These are phyloP conservation scores for peach (Prunus persica) DNA, from an alignment of 306 rosid species.

Conservation along the genomic window Prunus_persica_NCBIv2 NC_034010.1:29432501-29433000, in stretches of 20 bases:
- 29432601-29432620: conserved; percentile 17
- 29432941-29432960: conserved; percentile 61
- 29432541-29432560: background rate
- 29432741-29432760: conserved; percentile 50
- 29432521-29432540: background rate
- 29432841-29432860: conserved; percentile 49
- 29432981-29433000: conserved; percentile 93
- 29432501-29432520: background rate
- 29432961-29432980: conserved; percentile 50
- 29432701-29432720: conserved; percentile 57
- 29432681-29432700: conserved; percentile 55
- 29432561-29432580: conserved; percentile 5
- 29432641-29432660: conserved; percentile 62
- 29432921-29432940: conserved; percentile 52
- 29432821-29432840: conserved; percentile 78
- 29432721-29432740: conserved; percentile 34
- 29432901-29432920: conserved; percentile 74
- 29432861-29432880: conserved; percentile 67
- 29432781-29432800: conserved; percentile 66
- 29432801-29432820: conserved; percentile 44
- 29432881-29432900: conserved; percentile 62
- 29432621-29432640: conserved; percentile 74
- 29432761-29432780: conserved; percentile 63
- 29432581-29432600: background rate
- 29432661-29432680: conserved; percentile 56